Evolutionary conservation across 202 grass and related monocot genomes (phyloP), one percentile per base, ranked within the genome.

Genomic region (Hordeum pubiflorum): DNA sequence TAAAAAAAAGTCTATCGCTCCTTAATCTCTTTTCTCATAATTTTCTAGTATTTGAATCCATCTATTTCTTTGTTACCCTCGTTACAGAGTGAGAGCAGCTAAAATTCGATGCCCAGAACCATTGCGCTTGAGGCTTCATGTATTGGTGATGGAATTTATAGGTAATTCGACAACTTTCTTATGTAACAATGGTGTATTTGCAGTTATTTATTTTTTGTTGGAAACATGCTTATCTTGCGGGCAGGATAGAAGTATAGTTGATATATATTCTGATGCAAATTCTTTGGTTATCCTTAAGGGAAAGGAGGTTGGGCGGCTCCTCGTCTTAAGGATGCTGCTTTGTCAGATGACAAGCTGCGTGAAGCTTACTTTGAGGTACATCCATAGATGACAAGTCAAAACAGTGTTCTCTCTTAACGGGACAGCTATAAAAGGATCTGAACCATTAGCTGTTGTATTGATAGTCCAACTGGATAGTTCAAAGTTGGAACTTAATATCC

Each of bases 61-160:
- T 50, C 46, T 50, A 50, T 50, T 50, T 50, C 44, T 48, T 14
- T 48, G 13, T 48, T 2, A 48, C 37, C 37, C 29, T 81, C 44
- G 44, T 81, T 87, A 17, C 57, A 98, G 92, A 85, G 86, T 98
- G 36, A 87, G 83, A 79, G 85, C 87, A 67, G 82, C 46, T 50
- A 92, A 67, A 87, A 93, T 98, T 72, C 82, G 90, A 55, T 93
- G 92, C 71, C 96, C 96, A 2, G 4, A 9, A 50, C 89, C 96
- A 1, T 76, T 91, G 39, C 90, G 87, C 58, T 79, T 95, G 38
- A 98, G 87, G 72, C 87, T 93, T 89, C 96, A 98, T 95, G 85
- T 98, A 83, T 77, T 98, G 72, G 92, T 87, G 84, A 95, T 98
- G 96, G 90, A 98, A 66, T 98, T 98, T 79, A 95, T 98, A 70